A percentile compares a stretch with the other conserved stretches of the same genome.
Evolutionary conservation across 805 yeast genomes (phyloP).

Genomic region (Yamadazyma scolyti): DNA sequence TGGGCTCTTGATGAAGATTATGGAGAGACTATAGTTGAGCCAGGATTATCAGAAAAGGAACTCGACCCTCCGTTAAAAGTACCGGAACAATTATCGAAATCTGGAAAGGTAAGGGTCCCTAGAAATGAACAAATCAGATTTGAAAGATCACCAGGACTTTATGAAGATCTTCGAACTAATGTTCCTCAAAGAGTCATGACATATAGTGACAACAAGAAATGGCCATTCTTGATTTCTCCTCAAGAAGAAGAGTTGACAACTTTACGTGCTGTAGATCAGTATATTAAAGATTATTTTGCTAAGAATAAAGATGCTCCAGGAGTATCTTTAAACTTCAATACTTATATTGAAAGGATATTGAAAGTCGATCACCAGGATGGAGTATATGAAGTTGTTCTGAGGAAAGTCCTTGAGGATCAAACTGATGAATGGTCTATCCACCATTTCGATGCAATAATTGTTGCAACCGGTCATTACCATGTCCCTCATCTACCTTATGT

Average conservation of each 20-base stretch:
- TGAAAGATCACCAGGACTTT: too few relatives aligned
- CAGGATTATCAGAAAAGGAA: too few relatives aligned
- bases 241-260: conserved; percentile 25
- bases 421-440: conserved; percentile 50
- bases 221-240: conserved; percentile 32
- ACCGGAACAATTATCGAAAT: too few relatives aligned
- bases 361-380: conserved; percentile 33
- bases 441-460: conserved; percentile 54
- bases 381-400: conserved; percentile 13
- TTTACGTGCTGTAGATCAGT: conserved; percentile 15
- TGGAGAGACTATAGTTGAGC: too few relatives aligned
- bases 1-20: too few relatives aligned
- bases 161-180: conserved; percentile 35
- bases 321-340: conserved; percentile 23
- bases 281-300: conserved; percentile 25
- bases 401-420: conserved; percentile 10
- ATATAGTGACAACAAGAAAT: conserved; percentile 31
- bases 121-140: too few relatives aligned
- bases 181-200: conserved; percentile 32
- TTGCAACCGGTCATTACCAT: conserved; percentile 62
- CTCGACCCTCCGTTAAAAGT: too few relatives aligned
- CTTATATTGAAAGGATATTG: conserved; percentile 39
- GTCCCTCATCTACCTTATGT: conserved; percentile 58
- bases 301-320: conserved; percentile 17
- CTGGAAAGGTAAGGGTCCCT: too few relatives aligned